Evolutionary conservation across 2,329 filamentous ascomycete genomes (phyloP).

Genomic region (Trichophyton verrucosum): DNA sequence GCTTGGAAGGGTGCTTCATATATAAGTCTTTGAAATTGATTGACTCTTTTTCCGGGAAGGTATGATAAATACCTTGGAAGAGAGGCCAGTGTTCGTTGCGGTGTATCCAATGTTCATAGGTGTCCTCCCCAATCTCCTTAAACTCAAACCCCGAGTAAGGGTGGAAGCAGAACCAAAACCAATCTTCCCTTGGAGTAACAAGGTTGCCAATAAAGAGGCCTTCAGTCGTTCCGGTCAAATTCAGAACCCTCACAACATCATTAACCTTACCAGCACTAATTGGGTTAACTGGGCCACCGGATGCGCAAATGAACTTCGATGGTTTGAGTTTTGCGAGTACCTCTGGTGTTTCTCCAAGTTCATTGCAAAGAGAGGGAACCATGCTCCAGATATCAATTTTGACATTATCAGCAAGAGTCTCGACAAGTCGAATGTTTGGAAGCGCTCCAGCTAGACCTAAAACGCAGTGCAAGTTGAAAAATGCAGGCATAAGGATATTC

Average conservation of each 20-base stretch:
- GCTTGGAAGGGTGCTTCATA: not conserved
- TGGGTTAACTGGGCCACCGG: not conserved
- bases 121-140: not conserved
- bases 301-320: slow-evolving; percentile 2
- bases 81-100: not conserved
- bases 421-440: not conserved
- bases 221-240: slow-evolving; percentile 1
- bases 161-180: slow-evolving; percentile 5
- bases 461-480: not conserved
- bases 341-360: not conserved
- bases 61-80: slow-evolving; percentile 4
- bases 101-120: not conserved
- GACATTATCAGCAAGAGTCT: not conserved
- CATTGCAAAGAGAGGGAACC: not conserved
- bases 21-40: slow-evolving; percentile 1
- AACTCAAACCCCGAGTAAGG: slow-evolving; percentile 3
- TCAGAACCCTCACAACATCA: not conserved
- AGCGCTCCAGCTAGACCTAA: not conserved
- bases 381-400: slow-evolving; percentile 3
- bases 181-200: not conserved
- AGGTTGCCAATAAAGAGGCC: not conserved
- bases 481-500: slow-evolving; percentile 2
- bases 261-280: not conserved
- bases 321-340: not conserved
- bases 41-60: not conserved